Base-by-base conservation (phyloP, 2,329 filamentous ascomycete species). In the Epichloe scottii region DNA sequence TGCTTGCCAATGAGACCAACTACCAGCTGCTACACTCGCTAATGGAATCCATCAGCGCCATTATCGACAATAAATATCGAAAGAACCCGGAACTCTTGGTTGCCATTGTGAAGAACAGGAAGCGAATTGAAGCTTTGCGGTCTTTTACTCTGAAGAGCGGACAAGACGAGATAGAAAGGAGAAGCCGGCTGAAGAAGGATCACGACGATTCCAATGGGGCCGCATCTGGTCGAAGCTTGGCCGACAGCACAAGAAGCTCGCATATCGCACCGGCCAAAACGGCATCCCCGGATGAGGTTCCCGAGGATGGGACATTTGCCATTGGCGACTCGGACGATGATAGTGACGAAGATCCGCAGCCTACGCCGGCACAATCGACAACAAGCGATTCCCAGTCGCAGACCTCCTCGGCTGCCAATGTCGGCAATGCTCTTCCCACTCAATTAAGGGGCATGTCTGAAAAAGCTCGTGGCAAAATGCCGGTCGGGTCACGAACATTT, bases 401-500 rank as follows among this genome's bases (percentile, higher is more conserved):
- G 38, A 79, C 84, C 21, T 83, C 86, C 4, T 91, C 87, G 0
- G 79, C 81, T 0, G 80, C 79, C 0, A 73, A 74, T 39, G 69
- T 78, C 1, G 89, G 94, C 53, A 89, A 94, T 54, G 84, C 85
- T 4, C 80, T 95, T 10, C 89, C 89, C 14, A 76, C 82, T 19
- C 90, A 96, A 63, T 66, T 95, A 33, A 80, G 88, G 52, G 89
- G 89, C 50, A 95, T 97, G 87, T 96, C 91, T 19, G 93, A 97
- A 67, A 98, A 97, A 66, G 93, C 93, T 15, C 77, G 93, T 47
- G 93, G 93, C 7, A 98, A 98, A 68, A 89, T 95, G 82, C 93
- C 91, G 30, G 89, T 87, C 12, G 86, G 87, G 1, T 76, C 84
- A 47, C 78, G 80, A n/a, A 79, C 79, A 2, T 95, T 96, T 64